Percentiles rank a stretch among this genome's conserved stretches.
These are phyloP conservation scores for Penicillium pulvis DNA, from an alignment of 495 filamentous ascomycete species.

Conservation along the genomic window DNA sequence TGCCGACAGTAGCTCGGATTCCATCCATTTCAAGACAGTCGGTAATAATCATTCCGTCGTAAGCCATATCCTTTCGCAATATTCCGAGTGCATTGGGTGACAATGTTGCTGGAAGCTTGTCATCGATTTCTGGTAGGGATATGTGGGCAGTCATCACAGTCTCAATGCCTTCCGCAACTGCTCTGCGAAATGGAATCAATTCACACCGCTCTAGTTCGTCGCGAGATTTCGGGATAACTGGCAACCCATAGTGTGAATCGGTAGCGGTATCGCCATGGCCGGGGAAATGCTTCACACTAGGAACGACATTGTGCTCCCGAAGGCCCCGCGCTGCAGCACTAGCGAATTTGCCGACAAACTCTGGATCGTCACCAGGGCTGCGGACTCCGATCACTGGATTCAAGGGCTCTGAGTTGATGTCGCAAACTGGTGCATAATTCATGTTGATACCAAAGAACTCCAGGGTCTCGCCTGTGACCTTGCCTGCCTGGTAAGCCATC, in stretches of 20 bases:
- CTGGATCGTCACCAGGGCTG: slow-evolving; percentile 43
- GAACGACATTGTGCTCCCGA: slow-evolving; percentile 40
- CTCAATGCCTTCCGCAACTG: slow-evolving; percentile 45
- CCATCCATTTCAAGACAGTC: slow-evolving; percentile 52
- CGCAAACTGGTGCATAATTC: slow-evolving; percentile 48
- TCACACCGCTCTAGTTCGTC: slow-evolving; percentile 44
- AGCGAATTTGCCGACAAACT: slow-evolving; percentile 42
- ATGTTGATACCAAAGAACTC: slow-evolving; percentile 45
- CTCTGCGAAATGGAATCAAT: slow-evolving; percentile 44
- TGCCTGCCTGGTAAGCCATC: slow-evolving; percentile 39
- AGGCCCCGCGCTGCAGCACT: slow-evolving; percentile 39
- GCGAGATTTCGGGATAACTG: slow-evolving; percentile 39
- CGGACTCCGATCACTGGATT: slow-evolving; percentile 49
- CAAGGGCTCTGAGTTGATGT: slow-evolving; percentile 47
- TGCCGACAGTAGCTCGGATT: slow-evolving; percentile 48
- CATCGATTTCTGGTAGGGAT: slow-evolving; percentile 38
- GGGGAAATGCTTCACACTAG: slow-evolving; percentile 48
- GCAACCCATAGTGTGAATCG: slow-evolving; percentile 47
- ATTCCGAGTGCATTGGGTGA: slow-evolving; percentile 40
- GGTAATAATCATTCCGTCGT: slow-evolving; percentile 43
- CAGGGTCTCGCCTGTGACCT: slow-evolving; percentile 39
- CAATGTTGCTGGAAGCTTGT: slow-evolving; percentile 41
- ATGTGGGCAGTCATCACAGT: slow-evolving; percentile 50
- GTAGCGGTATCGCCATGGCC: slow-evolving; percentile 47
- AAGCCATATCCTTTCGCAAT: slow-evolving; percentile 42